Evolutionary conservation across 164 flowering plant genomes (phyloP).

Genomic region (Aristolochia contorta): DNA sequence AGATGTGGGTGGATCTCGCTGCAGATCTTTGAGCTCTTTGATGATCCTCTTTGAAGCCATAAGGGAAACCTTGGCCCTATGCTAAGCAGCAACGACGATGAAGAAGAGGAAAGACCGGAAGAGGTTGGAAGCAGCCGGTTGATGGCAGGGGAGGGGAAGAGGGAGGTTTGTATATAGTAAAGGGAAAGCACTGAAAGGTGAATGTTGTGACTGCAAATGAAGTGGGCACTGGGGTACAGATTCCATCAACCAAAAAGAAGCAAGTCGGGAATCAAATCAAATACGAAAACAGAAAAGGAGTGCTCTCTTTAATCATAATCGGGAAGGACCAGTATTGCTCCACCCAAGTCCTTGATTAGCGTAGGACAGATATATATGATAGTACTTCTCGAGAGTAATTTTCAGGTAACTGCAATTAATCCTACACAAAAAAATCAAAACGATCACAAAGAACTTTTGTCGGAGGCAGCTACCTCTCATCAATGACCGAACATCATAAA

Average conservation of each 20-base stretch:
- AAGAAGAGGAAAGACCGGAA: neutral
- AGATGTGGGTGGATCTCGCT: constrained; percentile 13
- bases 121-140: neutral
- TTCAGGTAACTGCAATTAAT: no score
- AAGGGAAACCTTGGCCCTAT: neutral
- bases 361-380: no score
- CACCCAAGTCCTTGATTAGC: no score
- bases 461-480: no score
- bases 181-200: neutral
- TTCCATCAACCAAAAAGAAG: neutral
- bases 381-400: no score
- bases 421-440: no score
- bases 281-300: neutral
- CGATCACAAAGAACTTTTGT: no score
- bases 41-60: constrained; percentile 13
- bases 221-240: constrained; percentile 5
- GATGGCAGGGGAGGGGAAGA: neutral
- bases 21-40: constrained; percentile 14
- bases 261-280: neutral
- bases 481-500: no score
- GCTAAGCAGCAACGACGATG: no score
- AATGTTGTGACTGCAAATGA: neutral
- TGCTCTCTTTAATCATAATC: neutral
- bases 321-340: neutral
- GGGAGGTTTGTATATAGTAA: neutral